Base-by-base conservation (phyloP, 2,329 filamentous ascomycete species). In the Penicillium sp. region DNA sequence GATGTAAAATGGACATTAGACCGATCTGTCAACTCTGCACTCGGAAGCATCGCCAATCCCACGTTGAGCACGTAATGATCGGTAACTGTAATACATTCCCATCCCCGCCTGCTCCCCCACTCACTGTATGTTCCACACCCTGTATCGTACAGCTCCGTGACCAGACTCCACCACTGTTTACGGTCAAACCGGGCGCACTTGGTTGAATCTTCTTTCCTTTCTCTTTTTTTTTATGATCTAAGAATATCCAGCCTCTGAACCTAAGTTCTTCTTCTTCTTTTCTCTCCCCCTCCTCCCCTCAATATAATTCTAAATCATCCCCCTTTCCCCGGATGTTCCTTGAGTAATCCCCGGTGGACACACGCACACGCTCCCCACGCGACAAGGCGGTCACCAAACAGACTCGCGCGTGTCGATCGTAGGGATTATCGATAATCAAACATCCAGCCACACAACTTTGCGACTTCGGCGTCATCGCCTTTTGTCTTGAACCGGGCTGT, bases 341-440 rank as follows among this genome's bases (percentile, higher is more conserved):
- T 28, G 10, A 10, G 13, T 23, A 43, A 10, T 16, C 13, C 26
- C 13, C 5, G 10, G 24, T 5, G 10, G 5, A 28, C 5, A 10
- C 5, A 10, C 5, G 24, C 50, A 56, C 59, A 62, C 62, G 52
- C 54, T 61, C 61, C 61, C 61, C 61, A 65, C 62, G 62, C 62
- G 62, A 64, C 62, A 65, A 64, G 62, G 62, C 62, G 62, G 63
- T 65, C 60, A 63, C 59, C 52, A 42, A 65, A 65, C 62, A 65
- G 62, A 65, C 61, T 65, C 52, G 62, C 61, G 59, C 51, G 54
- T 54, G 59, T 64, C 55, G 63, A 65, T 65, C 61, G 58, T 58
- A 65, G 60, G 61, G 61, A 63, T 61, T 65, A 64, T 64, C 62
- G 61, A 65, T 64, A 65, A 62, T 63, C 56, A 63, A 43, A 60